Evolutionary conservation across 23 red algal species (phyloP).

Genomic region (Cyanidiococcus yangmingshanensis): DNA sequence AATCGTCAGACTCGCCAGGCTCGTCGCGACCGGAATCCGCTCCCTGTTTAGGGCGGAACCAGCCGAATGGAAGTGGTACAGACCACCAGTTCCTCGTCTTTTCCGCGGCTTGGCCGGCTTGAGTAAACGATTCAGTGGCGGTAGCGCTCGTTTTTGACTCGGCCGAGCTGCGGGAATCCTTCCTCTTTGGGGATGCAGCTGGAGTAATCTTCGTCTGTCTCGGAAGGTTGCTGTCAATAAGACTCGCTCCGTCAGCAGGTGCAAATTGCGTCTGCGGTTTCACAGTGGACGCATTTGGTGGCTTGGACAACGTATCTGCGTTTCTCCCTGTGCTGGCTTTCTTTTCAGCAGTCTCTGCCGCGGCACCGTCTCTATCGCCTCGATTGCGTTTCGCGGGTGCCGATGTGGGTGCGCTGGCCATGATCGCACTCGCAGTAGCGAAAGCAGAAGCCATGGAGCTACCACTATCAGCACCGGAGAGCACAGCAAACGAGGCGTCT

Average conservation of each 20-base stretch:
- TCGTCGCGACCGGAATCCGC: not conserved
- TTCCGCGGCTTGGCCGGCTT: not conserved
- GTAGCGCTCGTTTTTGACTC: not conserved
- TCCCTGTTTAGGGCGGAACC: not conserved
- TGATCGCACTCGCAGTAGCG: constrained; percentile 6
- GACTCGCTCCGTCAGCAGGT: not conserved
- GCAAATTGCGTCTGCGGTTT: not conserved
- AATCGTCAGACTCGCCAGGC: not conserved
- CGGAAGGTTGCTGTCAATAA: not conserved
- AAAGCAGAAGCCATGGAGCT: constrained; percentile 16
- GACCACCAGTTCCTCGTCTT: constrained; percentile 2
- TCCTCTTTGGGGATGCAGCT: not conserved
- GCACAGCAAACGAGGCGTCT: not conserved
- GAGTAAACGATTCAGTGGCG: not conserved
- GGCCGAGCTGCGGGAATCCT: not conserved
- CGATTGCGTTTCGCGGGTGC: not conserved
- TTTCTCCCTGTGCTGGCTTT: not conserved
- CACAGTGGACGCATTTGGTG: not conserved
- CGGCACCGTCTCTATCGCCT: not conserved
- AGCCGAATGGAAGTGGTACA: not conserved
- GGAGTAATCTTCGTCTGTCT: not conserved
- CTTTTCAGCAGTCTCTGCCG: not conserved
- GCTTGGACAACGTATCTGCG: not conserved
- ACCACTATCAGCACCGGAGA: not conserved
- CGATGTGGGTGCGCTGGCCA: not conserved